phyloP scores from a whole-genome alignment of 2,329 filamentous ascomycete species.

The Chaetomium sp. region DNA sequence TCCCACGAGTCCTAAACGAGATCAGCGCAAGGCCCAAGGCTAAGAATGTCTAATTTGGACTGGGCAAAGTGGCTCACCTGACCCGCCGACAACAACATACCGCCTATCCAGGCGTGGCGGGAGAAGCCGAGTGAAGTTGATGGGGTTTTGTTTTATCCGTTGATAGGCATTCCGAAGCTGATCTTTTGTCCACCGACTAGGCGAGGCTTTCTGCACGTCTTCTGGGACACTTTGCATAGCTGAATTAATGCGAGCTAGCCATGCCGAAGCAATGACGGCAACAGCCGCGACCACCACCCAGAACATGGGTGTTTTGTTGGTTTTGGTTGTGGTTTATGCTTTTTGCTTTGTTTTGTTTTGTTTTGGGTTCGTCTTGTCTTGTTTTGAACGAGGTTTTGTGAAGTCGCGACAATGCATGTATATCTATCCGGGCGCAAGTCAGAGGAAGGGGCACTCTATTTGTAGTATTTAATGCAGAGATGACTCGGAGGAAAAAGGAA shows the following conservation, averaged over 20 bases:
- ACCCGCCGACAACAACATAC: slow-evolving; percentile 51
- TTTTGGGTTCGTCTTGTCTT: slow-evolving; percentile 1
- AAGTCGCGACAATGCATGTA: background rate
- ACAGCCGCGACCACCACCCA: slow-evolving; percentile 16
- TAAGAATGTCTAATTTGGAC: background rate
- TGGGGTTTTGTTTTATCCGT: slow-evolving; percentile 41
- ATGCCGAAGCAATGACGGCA: slow-evolving; percentile 36
- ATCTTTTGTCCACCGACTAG: slow-evolving; percentile 43
- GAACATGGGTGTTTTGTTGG: background rate
- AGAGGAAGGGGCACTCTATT: background rate
- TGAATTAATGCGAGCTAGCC: slow-evolving; percentile 44
- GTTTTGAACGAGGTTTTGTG: background rate
- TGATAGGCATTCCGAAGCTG: slow-evolving; percentile 43
- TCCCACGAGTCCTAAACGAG: slow-evolving; percentile 54
- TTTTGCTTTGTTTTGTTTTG: background rate
- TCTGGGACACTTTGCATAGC: slow-evolving; percentile 43
- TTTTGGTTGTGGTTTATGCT: background rate
- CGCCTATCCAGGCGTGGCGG: slow-evolving; percentile 47
- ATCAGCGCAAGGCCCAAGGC: slow-evolving; percentile 15
- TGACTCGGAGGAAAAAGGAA: background rate
- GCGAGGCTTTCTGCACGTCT: slow-evolving; percentile 40
- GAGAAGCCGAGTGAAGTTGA: slow-evolving; percentile 44
- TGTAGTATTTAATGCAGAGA: background rate
- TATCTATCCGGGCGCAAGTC: background rate
- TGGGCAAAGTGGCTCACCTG: slow-evolving; percentile 42